Percentiles rank a stretch among this genome's conserved stretches.
Evolutionary conservation across 257 asterid genomes (phyloP).

Genomic region (Plantago major): DNA sequence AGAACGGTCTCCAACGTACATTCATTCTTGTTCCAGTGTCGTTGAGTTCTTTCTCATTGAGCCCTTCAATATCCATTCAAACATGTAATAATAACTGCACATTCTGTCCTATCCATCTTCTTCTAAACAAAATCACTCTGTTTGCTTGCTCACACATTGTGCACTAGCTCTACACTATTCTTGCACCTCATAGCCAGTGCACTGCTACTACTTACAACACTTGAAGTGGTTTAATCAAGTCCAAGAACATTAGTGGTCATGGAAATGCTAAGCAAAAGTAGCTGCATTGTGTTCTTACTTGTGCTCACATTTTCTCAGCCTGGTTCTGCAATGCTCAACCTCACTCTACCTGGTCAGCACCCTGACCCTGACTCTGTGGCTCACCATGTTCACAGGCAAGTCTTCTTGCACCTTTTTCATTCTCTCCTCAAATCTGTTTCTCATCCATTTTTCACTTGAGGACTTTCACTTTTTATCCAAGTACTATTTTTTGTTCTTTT

Average conservation of each 20-base stretch:
- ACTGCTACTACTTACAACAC: neutral
- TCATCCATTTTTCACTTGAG: no score
- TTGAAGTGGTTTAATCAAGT: no score
- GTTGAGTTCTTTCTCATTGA: neutral
- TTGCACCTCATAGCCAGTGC: neutral
- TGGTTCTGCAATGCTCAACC: conserved; percentile 32
- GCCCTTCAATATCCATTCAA: conserved; percentile 8
- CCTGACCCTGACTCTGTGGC: conserved; percentile 47
- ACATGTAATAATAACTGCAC: conserved; percentile 1
- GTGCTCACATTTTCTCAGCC: conserved; percentile 15
- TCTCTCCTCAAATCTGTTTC: no score
- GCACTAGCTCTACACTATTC: neutral
- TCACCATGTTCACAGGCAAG: conserved; percentile 48
- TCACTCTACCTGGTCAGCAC: conserved; percentile 52
- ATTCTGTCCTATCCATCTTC: neutral
- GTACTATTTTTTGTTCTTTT: neutral
- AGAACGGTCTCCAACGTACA: no score
- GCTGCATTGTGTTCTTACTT: conserved; percentile 33
- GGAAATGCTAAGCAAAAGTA: conserved; percentile 20
- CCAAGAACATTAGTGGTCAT: neutral
- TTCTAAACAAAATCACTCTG: conserved; percentile 8
- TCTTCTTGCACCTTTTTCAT: neutral
- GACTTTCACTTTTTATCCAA: no score
- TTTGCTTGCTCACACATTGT: neutral
- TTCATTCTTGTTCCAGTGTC: no score